Evolutionary conservation across 805 yeast genomes (phyloP).

Genomic region (Saccharomycopsis amapae): DNA sequence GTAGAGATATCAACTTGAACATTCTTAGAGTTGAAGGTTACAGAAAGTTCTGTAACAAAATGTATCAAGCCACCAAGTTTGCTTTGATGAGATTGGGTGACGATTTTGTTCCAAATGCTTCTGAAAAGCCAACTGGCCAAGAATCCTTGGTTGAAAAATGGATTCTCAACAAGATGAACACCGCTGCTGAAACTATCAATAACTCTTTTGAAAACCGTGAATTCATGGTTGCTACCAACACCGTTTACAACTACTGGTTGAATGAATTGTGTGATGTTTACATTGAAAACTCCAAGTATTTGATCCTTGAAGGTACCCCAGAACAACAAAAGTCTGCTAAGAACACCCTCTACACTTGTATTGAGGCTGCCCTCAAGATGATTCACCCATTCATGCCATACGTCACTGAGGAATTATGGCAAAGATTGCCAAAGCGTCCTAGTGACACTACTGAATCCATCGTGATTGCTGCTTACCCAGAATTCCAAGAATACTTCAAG

Average conservation of each 20-base stretch:
- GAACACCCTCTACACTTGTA: slow-evolving; percentile 87
- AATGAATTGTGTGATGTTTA: slow-evolving; percentile 94
- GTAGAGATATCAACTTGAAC: slow-evolving; percentile 95
- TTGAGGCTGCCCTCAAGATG: slow-evolving; percentile 83
- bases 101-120: slow-evolving; percentile 75
- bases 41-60: slow-evolving; percentile 99
- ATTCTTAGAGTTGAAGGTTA: slow-evolving; percentile 96
- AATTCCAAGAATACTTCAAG: slow-evolving; percentile 49
- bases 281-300: slow-evolving; percentile 92
- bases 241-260: slow-evolving; percentile 90
- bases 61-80: slow-evolving; percentile 97
- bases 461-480: slow-evolving; percentile 75
- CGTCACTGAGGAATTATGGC: slow-evolving; percentile 98
- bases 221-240: slow-evolving; percentile 79
- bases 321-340: slow-evolving; percentile 83
- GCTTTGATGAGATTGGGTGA: slow-evolving; percentile 89
- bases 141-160: slow-evolving; percentile 93
- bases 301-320: slow-evolving; percentile 85
- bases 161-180: slow-evolving; percentile 83
- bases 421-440: slow-evolving; percentile 85
- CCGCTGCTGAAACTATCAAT: slow-evolving; percentile 57
- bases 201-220: slow-evolving; percentile 74
- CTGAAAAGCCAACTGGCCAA: slow-evolving; percentile 56
- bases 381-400: slow-evolving; percentile 99
- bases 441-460: slow-evolving; percentile 65